Evolutionary conservation across 163 green algal genomes (phyloP).

Genomic region (Coccomyxa subellipsoidea): DNA sequence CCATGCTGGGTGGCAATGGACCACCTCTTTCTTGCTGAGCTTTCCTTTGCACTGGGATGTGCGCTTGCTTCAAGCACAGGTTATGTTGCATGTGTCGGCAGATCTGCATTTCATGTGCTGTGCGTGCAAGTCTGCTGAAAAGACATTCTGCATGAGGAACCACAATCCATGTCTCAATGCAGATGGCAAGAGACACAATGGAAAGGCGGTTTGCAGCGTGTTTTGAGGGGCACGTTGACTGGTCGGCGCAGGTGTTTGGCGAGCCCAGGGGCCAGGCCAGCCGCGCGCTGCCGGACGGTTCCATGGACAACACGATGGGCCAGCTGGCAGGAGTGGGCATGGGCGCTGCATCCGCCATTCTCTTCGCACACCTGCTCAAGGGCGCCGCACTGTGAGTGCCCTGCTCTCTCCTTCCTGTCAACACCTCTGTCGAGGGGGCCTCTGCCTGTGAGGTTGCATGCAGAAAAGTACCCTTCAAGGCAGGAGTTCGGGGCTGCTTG

Average conservation of each 20-base stretch:
- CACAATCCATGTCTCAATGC: too few relatives aligned
- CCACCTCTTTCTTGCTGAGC: too few relatives aligned
- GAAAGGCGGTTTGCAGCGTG: too few relatives aligned
- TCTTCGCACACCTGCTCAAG: slow-evolving; percentile 4
- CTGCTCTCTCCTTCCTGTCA: background rate
- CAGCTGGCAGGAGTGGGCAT: slow-evolving; percentile 1
- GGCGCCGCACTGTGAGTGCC: background rate
- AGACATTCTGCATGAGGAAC: background rate
- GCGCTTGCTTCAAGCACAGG: too few relatives aligned
- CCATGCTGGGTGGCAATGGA: too few relatives aligned
- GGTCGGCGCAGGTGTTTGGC: slow-evolving; percentile 11
- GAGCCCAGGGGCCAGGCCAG: slow-evolving; percentile 9
- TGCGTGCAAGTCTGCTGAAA: background rate
- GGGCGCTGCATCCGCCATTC: background rate
- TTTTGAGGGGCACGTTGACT: too few relatives aligned
- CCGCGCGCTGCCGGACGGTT: slow-evolving; percentile 7
- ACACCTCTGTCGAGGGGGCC: background rate
- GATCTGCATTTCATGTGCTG: too few relatives aligned
- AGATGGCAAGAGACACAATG: too few relatives aligned
- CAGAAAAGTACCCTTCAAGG: too few relatives aligned
- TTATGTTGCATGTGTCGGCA: too few relatives aligned
- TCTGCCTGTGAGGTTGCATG: background rate
- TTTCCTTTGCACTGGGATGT: too few relatives aligned
- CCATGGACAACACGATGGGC: background rate
- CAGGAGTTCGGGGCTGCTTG: too few relatives aligned